phyloP scores from a whole-genome alignment of 73 alveolate genomes.

The Uronychia setigera region DNA sequence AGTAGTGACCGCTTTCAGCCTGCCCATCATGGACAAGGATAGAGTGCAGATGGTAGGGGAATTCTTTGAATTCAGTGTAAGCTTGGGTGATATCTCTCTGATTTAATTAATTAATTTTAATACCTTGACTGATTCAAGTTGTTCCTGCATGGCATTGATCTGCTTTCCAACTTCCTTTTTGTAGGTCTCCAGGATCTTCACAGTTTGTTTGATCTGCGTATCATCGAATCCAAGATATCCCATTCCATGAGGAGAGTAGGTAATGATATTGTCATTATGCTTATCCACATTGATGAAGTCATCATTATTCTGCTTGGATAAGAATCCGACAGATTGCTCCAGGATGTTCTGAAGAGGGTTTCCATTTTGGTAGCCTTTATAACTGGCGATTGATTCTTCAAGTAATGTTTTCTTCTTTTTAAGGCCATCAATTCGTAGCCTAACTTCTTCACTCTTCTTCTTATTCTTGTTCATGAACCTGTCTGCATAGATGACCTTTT shows the following conservation, averaged over 20 bases:
- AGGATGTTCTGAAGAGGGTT: slow-evolving; percentile 4
- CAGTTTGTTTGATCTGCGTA: slow-evolving; percentile 27
- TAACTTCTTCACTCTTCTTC: slow-evolving; percentile 56
- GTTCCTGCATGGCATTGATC: slow-evolving; percentile 1
- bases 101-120: background rate
- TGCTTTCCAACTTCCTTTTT: slow-evolving; percentile 7
- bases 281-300: slow-evolving; percentile 1
- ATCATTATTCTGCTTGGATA: slow-evolving; percentile 8
- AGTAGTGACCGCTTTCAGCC: slow-evolving; percentile 97
- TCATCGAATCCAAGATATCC: slow-evolving; percentile 18
- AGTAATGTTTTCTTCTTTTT: slow-evolving; percentile 28
- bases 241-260: slow-evolving; percentile 14
- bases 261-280: background rate
- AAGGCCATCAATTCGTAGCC: slow-evolving; percentile 27
- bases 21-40: slow-evolving; percentile 93
- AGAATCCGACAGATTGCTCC: slow-evolving; percentile 1
- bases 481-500: slow-evolving; percentile 72
- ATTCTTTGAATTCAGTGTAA: slow-evolving; percentile 47
- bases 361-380: slow-evolving; percentile 30
- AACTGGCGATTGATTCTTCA: slow-evolving; percentile 28
- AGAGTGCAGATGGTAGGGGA: slow-evolving; percentile 70
- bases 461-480: slow-evolving; percentile 69
- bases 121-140: slow-evolving; percentile 37
- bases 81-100: slow-evolving; percentile 31
- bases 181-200: slow-evolving; percentile 18